These are phyloP conservation scores for Begonia loranthoides DNA, from an alignment of 306 rosid genomes.

Conservation along the genomic window DNA sequence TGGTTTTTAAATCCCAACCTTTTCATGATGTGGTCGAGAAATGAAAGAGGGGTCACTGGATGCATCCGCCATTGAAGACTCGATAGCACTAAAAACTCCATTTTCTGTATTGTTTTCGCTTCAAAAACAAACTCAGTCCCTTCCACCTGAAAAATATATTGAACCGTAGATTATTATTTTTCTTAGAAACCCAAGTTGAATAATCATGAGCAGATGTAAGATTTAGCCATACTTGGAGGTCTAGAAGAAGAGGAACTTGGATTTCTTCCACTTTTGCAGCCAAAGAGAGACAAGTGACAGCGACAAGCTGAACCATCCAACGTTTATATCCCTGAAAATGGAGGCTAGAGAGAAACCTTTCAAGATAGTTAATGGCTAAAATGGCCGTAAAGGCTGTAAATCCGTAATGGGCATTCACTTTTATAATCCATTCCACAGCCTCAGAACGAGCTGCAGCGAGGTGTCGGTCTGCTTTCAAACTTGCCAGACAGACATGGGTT, in stretches of 20 bases:
- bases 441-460: conserved; percentile 30
- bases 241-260: conserved; percentile 80
- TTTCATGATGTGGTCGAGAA: conserved; percentile 61
- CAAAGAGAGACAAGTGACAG: conserved; percentile 80
- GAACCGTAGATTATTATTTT: too few species aligned
- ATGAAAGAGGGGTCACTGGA: conserved; percentile 78
- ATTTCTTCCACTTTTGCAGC: conserved; percentile 97
- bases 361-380: conserved; percentile 62
- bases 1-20: conserved; percentile 60
- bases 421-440: conserved; percentile 74
- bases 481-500: not conserved
- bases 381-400: conserved; percentile 74
- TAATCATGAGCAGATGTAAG: not conserved
- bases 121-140: conserved; percentile 52
- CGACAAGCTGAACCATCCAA: conserved; percentile 80
- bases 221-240: conserved; percentile 52
- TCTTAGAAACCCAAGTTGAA: conserved; percentile 7
- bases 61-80: conserved; percentile 91
- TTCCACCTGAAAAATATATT: conserved; percentile 37
- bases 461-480: not conserved
- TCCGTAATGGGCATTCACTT: conserved; percentile 55
- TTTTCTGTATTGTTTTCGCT: conserved; percentile 75
- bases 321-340: conserved; percentile 71
- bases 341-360: conserved; percentile 45
- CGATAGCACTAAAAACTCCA: conserved; percentile 80